phyloP scores from a whole-genome alignment of 148 eudicot genomes.

The Rheum nobile region DNA sequence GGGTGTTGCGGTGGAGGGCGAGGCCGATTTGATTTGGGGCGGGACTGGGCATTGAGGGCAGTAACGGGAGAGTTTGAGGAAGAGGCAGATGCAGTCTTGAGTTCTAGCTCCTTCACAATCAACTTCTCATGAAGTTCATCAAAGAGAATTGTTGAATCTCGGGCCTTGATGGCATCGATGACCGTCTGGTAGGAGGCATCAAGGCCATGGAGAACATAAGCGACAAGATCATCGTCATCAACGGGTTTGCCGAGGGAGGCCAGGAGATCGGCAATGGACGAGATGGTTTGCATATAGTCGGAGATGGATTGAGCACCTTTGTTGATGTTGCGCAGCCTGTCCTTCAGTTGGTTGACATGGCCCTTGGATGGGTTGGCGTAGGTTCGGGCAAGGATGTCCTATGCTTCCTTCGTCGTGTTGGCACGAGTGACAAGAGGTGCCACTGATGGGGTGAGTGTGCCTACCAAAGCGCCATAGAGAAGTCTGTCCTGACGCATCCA shows the following conservation, averaged over 20 bases:
- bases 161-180: no score
- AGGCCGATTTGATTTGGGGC: no score
- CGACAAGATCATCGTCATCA: no score
- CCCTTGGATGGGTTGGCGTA: background rate
- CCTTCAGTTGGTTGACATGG: background rate
- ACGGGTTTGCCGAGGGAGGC: no score
- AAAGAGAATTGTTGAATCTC: background rate
- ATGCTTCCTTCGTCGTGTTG: background rate
- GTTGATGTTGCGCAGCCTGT: background rate
- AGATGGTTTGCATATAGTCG: background rate
- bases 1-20: background rate
- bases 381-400: background rate
- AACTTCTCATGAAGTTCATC: no score
- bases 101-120: background rate
- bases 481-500: no score
- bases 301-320: background rate
- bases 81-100: background rate
- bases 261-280: background rate
- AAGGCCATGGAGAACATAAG: no score
- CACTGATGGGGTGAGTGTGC: background rate
- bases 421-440: background rate
- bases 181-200: no score
- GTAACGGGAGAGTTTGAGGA: background rate
- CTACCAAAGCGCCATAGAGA: background rate
- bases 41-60: no score